Evolutionary conservation across 225 moss, liverwort and hornwort species (phyloP).

Genomic region (Asterella californica): DNA sequence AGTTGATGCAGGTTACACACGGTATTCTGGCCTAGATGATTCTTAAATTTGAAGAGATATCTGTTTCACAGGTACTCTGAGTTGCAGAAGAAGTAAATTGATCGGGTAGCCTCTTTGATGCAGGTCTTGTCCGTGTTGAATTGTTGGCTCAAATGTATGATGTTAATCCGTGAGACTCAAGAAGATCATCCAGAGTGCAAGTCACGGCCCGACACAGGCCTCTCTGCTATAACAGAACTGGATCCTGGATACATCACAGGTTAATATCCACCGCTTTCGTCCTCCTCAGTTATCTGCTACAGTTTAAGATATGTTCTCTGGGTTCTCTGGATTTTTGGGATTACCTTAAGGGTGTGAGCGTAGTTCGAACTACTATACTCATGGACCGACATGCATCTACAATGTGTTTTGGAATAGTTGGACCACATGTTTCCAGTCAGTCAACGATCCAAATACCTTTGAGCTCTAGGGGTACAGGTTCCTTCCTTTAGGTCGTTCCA

Average conservation of each 20-base stretch:
- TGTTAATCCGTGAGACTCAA: constrained; percentile 81
- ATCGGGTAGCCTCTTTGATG: constrained; percentile 3
- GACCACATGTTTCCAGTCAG: not conserved
- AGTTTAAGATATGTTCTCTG: not conserved
- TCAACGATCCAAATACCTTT: no score
- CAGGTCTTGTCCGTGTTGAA: constrained; percentile 90
- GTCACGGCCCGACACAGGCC: constrained; percentile 92
- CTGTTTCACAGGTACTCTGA: not conserved
- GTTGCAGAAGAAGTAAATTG: not conserved
- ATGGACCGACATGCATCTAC: no score
- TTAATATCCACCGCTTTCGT: constrained; percentile 13
- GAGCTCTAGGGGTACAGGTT: no score
- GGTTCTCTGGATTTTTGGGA: not conserved
- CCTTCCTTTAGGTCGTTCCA: no score
- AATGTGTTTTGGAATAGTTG: no score
- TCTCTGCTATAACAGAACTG: constrained; percentile 94
- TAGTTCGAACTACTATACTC: not conserved
- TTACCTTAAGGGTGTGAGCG: not conserved
- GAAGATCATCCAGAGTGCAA: constrained; percentile 94
- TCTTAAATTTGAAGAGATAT: not conserved
- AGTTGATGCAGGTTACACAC: no score
- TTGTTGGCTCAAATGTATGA: constrained; percentile 98
- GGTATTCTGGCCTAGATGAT: not conserved
- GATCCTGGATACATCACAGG: constrained; percentile 97
- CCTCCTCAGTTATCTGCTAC: not conserved